Evolutionary conservation across 2,329 filamentous ascomycete species (phyloP).

Genomic region (Cladorrhinum sp.): DNA sequence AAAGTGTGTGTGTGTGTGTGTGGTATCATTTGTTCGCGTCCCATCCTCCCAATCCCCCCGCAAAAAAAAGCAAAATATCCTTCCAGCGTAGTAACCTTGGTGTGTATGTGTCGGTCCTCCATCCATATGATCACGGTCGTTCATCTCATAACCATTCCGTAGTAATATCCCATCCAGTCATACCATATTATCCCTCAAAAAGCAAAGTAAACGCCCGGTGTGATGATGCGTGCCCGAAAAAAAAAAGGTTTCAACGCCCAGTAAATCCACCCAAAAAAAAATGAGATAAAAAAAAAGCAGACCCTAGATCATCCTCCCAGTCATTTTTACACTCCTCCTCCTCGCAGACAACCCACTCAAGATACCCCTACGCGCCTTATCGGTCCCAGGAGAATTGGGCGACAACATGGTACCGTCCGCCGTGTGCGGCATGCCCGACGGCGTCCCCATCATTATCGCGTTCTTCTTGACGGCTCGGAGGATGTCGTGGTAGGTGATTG

Average conservation of each 20-base stretch:
- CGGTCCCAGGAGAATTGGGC: constrained; percentile 17
- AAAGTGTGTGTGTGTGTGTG: not conserved
- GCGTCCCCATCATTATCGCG: constrained; percentile 30
- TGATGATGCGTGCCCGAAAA: not conserved
- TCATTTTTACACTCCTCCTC: constrained; percentile 29
- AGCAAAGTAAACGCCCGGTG: not conserved
- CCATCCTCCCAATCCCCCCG: not conserved
- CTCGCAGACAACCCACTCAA: constrained; percentile 28
- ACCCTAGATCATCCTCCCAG: constrained; percentile 14
- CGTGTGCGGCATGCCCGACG: constrained; percentile 12
- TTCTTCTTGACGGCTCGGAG: constrained; percentile 44
- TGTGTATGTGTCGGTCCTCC: no score
- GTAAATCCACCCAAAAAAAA: not conserved
- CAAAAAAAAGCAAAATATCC: not conserved
- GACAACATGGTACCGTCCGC: constrained; percentile 20
- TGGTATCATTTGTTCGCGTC: not conserved
- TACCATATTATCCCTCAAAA: not conserved
- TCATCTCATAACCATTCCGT: not conserved
- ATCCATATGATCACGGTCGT: not conserved
- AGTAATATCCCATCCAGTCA: not conserved
- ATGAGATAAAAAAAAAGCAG: not conserved
- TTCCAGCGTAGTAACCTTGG: not conserved
- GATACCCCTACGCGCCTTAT: constrained; percentile 22
- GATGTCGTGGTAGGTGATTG: constrained; percentile 49
- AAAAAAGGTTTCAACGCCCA: no score